These are phyloP conservation scores for Avicennia marina DNA, from an alignment of 257 asterid genomes.

Conservation along the genomic window DNA sequence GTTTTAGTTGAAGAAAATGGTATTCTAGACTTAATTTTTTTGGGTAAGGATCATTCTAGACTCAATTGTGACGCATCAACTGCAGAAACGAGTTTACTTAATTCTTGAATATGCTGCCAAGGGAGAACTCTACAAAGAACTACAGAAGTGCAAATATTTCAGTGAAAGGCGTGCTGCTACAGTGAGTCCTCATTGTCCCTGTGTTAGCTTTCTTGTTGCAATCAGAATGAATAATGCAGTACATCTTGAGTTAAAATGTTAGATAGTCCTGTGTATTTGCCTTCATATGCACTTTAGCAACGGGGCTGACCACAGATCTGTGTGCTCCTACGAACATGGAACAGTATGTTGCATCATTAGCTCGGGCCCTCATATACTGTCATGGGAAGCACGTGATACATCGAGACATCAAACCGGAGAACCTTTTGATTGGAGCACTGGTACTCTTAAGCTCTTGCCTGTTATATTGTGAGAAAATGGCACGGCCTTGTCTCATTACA, in stretches of 20 bases:
- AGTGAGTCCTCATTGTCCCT: constrained; percentile 37
- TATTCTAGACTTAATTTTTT: background rate
- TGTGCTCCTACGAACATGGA: constrained; percentile 18
- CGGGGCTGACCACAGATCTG: constrained; percentile 9
- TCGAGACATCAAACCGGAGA: constrained; percentile 95
- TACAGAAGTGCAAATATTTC: constrained; percentile 79
- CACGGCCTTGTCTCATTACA: constrained; percentile 15
- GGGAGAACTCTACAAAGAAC: constrained; percentile 92
- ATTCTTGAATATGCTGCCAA: constrained; percentile 90
- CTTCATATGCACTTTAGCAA: background rate
- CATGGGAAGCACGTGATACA: constrained; percentile 98
- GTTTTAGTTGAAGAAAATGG: background rate
- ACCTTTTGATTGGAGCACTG: constrained; percentile 93
- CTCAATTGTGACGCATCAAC: constrained; percentile 8
- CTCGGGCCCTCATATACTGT: constrained; percentile 91
- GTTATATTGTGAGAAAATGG: background rate
- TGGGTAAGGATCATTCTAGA: background rate
- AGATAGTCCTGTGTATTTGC: no score
- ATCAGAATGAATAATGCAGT: background rate
- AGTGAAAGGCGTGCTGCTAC: constrained; percentile 93
- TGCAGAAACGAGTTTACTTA: constrained; percentile 91
- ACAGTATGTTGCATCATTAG: constrained; percentile 93
- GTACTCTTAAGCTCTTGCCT: constrained; percentile 27
- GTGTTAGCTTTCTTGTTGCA: constrained; percentile 2
- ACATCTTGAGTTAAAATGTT: no score